Conservation (phyloP, 768 basidiomycete species). For the Tricholoma matsutake region DNA sequence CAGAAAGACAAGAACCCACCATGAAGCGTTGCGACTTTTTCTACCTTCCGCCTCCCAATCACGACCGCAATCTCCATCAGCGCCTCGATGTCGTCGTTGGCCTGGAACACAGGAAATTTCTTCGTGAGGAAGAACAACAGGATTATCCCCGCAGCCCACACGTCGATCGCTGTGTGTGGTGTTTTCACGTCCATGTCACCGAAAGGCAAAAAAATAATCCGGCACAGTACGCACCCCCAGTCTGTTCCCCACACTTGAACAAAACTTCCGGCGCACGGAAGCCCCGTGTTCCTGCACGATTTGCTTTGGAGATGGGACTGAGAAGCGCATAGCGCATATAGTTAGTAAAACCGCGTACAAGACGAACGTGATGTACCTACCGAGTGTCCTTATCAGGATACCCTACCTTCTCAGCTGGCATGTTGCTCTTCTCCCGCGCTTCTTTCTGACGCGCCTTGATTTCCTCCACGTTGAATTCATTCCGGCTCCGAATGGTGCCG, state of each 20-base stretch:
- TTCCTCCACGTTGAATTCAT: slow-evolving; percentile 44
- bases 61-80: slow-evolving; percentile 92
- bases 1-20: slow-evolving; percentile 50
- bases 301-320: slow-evolving; percentile 85
- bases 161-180: slow-evolving; percentile 73
- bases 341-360: neutral
- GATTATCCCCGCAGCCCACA: slow-evolving; percentile 95
- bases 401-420: slow-evolving; percentile 69
- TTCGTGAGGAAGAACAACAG: slow-evolving; percentile 87
- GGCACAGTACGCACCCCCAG: slow-evolving; percentile 56
- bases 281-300: slow-evolving; percentile 94
- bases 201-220: too few species aligned
- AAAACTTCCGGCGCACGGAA: slow-evolving; percentile 97
- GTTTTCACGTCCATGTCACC: slow-evolving; percentile 1
- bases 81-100: slow-evolving; percentile 92
- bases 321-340: neutral
- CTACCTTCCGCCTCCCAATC: slow-evolving; percentile 80
- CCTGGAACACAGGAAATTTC: slow-evolving; percentile 94
- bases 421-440: slow-evolving; percentile 49
- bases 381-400: slow-evolving; percentile 74
- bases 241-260: slow-evolving; percentile 90
- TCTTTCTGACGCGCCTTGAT: slow-evolving; percentile 60
- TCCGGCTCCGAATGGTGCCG: slow-evolving; percentile 47
- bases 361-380: slow-evolving; percentile 30
- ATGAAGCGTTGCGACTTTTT: slow-evolving; percentile 82